These are phyloP conservation scores for Rauvolfia tetraphylla DNA, from an alignment of 257 asterid genomes.

Conservation along the genomic window DNA sequence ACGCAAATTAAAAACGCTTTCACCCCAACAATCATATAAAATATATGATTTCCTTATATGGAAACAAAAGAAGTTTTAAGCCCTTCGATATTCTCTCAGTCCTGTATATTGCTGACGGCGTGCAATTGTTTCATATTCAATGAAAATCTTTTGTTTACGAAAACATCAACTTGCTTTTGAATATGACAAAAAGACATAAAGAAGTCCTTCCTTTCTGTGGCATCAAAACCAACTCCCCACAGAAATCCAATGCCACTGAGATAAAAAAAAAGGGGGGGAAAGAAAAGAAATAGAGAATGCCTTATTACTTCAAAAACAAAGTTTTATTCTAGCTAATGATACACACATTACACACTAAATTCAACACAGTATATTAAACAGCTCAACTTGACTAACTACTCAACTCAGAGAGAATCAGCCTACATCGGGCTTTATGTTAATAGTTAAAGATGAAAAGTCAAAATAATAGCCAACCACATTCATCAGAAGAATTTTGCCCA, in stretches of 20 bases:
- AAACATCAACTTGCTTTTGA: neutral
- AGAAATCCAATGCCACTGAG: neutral
- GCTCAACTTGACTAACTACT: neutral
- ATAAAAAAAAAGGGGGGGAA: neutral
- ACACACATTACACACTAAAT: neutral
- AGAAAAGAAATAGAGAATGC: neutral
- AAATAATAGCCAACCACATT: constrained; percentile 54
- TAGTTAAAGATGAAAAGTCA: constrained; percentile 3
- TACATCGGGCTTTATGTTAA: neutral
- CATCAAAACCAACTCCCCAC: neutral
- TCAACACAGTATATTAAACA: neutral
- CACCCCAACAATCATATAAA: neutral
- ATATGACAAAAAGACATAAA: neutral
- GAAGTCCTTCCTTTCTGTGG: neutral
- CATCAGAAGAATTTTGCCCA: constrained; percentile 56
- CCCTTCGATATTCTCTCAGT: neutral
- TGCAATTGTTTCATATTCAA: neutral
- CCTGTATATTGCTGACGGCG: neutral
- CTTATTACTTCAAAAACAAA: neutral
- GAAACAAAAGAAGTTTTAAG: neutral
- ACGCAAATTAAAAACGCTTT: neutral
- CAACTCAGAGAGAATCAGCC: neutral
- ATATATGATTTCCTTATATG: neutral
- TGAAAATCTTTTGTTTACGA: neutral
- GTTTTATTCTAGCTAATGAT: neutral